These are phyloP conservation scores for Plasmodium relictum DNA, from an alignment of 169 alveolate genomes.

Conservation along the genomic window DNA sequence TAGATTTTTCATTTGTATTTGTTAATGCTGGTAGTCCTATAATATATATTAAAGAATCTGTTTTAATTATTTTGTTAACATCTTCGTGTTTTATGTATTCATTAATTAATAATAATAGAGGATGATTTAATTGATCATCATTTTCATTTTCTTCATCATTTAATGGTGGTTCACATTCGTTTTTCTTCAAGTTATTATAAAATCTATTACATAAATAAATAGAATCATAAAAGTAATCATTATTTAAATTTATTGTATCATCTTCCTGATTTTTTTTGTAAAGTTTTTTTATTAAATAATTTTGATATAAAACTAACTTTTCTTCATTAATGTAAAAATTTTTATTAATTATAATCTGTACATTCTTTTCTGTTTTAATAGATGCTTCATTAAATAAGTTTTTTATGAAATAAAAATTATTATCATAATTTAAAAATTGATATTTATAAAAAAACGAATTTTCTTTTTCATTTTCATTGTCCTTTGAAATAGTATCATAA, in stretches of 20 bases:
- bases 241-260: not conserved
- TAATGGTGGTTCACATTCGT: not conserved
- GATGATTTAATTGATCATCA: not conserved
- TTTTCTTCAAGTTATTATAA: constrained; percentile 20
- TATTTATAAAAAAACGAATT: constrained; percentile 30
- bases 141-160: constrained; percentile 4
- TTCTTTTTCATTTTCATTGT: constrained; percentile 1
- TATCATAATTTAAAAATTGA: constrained; percentile 17
- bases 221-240: constrained; percentile 12
- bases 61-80: constrained; percentile 39
- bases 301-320: constrained; percentile 31
- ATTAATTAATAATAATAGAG: constrained; percentile 32
- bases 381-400: constrained; percentile 37
- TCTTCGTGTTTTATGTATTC: constrained; percentile 48
- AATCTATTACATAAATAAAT: constrained; percentile 25
- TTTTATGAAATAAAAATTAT: constrained; percentile 14
- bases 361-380: not conserved
- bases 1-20: constrained; percentile 63
- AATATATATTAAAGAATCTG: constrained; percentile 51
- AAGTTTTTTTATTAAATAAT: constrained; percentile 9
- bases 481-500: constrained; percentile 47
- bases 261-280: not conserved
- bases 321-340: constrained; percentile 64
- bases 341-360: constrained; percentile 50
- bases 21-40: constrained; percentile 61